Evolutionary conservation across 139 green algal genomes (phyloP).

Genomic region (Micractinium conductrix): DNA sequence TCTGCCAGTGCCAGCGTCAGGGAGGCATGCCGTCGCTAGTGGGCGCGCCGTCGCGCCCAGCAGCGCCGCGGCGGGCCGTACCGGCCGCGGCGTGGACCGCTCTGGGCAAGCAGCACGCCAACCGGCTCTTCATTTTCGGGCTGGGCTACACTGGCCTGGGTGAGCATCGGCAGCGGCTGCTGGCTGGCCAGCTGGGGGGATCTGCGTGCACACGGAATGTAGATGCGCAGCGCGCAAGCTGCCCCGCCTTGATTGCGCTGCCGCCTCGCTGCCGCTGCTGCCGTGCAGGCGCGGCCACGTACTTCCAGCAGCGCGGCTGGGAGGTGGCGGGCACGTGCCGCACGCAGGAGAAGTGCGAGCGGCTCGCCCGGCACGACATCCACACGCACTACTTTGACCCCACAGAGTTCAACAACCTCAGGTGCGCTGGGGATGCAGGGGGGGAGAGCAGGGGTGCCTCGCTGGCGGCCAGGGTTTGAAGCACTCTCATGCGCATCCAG

Average conservation of each 20-base stretch:
- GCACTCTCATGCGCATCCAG: too few species aligned
- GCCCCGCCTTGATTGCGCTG: too few species aligned
- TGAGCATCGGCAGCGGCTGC: not conserved
- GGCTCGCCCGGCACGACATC: constrained; percentile 25
- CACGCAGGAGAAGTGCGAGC: not conserved
- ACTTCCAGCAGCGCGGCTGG: constrained; percentile 45
- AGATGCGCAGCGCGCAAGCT: not conserved
- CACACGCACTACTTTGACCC: constrained; percentile 36
- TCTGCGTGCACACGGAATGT: not conserved
- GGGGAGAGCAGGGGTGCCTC: too few species aligned
- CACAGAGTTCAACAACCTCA: constrained; percentile 18
- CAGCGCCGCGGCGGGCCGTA: too few species aligned
- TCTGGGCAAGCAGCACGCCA: not conserved
- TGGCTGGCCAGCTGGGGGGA: too few species aligned
- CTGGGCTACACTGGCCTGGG: constrained; percentile 52
- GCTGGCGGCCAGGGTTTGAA: too few species aligned
- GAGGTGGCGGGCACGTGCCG: constrained; percentile 46
- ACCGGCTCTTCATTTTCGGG: constrained; percentile 49
- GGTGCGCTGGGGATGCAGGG: too few species aligned
- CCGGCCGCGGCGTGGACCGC: not conserved
- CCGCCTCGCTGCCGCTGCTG: too few species aligned
- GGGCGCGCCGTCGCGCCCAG: not conserved
- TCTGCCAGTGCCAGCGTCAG: not conserved
- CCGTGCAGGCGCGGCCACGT: not conserved
- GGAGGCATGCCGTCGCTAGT: not conserved